These are phyloP conservation scores for Pichia sp. DNA, from an alignment of 1,139 yeast genomes.

Conservation along the genomic window DNA sequence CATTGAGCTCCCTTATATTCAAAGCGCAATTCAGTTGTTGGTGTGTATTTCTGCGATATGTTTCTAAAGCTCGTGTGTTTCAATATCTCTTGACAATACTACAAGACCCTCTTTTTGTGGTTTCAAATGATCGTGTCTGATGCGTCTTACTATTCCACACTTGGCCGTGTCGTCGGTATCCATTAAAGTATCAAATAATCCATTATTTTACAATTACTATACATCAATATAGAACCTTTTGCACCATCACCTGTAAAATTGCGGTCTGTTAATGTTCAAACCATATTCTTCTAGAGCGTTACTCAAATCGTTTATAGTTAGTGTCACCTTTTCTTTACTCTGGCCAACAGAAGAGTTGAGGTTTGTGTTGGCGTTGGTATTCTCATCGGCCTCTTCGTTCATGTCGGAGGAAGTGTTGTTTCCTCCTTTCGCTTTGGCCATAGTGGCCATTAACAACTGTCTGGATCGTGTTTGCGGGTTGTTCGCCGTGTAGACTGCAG, in stretches of 20 bases:
- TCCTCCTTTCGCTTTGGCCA: slow-evolving; percentile 18
- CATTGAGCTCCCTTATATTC: too few relatives aligned
- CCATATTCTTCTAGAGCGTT: slow-evolving; percentile 91
- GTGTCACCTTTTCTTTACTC: slow-evolving; percentile 66
- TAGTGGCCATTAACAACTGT: slow-evolving; percentile 47
- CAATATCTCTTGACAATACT: too few relatives aligned
- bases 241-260: slow-evolving; percentile 60
- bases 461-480: slow-evolving; percentile 86
- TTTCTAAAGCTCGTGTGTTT: too few relatives aligned
- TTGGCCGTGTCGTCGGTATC: too few relatives aligned
- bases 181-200: too few relatives aligned
- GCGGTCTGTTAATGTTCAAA: slow-evolving; percentile 82
- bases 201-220: too few relatives aligned
- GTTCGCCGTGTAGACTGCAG: slow-evolving; percentile 74
- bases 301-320: slow-evolving; percentile 84
- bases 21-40: too few relatives aligned
- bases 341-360: slow-evolving; percentile 24
- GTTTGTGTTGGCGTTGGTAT: slow-evolving; percentile 3
- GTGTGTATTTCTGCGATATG: too few relatives aligned
- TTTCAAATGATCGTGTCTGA: too few relatives aligned
- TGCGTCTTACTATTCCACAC: too few relatives aligned
- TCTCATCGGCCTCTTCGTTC: slow-evolving; percentile 9
- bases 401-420: slow-evolving; percentile 8
- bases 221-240: neutral
- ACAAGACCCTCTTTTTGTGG: too few relatives aligned